Conservation (phyloP, 805 yeast species). For the Saccharomycopsis sp. region DNA sequence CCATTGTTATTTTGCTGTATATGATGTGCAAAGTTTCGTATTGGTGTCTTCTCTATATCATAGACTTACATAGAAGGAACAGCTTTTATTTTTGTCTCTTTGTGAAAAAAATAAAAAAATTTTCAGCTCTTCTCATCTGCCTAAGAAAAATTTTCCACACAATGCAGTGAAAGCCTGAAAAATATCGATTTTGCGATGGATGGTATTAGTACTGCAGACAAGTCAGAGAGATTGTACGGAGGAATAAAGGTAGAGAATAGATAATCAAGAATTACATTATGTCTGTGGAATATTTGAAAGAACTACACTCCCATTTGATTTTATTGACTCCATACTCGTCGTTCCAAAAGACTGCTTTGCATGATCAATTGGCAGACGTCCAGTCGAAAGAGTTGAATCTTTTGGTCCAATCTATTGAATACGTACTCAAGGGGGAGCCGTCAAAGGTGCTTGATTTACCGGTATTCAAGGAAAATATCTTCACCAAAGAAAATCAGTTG, state of each 20-base stretch:
- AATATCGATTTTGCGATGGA: neutral
- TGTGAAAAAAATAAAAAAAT: neutral
- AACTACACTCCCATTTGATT: conserved; percentile 7
- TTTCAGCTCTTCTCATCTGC: neutral
- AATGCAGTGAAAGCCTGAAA: neutral
- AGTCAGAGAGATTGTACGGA: neutral
- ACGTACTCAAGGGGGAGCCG: conserved; percentile 23
- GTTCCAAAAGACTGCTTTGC: conserved; percentile 2
- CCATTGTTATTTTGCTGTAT: neutral
- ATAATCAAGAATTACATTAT: no score
- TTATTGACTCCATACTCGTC: conserved; percentile 9
- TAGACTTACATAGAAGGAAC: neutral
- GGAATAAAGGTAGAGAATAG: neutral
- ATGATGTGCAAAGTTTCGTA: neutral
- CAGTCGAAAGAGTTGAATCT: conserved; percentile 18
- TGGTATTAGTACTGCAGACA: neutral
- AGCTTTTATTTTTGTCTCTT: neutral
- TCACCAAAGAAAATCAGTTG: neutral
- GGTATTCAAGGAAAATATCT: neutral
- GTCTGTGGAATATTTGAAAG: neutral
- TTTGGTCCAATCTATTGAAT: conserved; percentile 10
- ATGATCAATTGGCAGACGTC: conserved; percentile 5
- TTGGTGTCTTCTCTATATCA: neutral
- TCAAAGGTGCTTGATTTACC: conserved; percentile 19
- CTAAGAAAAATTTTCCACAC: neutral